Evolutionary conservation across 768 basidiomycete genomes (phyloP).

Genomic region (Thelephora aurantiotincta): DNA sequence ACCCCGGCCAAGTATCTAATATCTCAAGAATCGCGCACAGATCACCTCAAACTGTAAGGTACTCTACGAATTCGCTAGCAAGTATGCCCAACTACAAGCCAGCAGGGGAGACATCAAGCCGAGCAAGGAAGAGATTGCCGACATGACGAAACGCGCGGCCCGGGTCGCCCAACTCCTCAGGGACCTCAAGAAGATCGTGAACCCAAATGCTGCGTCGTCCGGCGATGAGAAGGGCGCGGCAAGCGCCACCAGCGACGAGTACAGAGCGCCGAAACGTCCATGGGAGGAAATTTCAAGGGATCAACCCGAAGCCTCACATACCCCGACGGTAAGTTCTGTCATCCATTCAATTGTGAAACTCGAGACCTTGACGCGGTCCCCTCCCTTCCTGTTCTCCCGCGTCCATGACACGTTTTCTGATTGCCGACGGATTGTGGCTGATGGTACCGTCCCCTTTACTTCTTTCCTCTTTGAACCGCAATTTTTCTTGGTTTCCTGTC

Average conservation of each 20-base stretch:
- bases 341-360: background rate
- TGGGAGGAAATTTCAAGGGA: slow-evolving; percentile 63
- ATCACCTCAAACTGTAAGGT: slow-evolving; percentile 47
- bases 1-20: background rate
- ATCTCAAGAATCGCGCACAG: slow-evolving; percentile 17
- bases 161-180: slow-evolving; percentile 59
- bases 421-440: too few species aligned
- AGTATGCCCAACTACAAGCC: slow-evolving; percentile 33
- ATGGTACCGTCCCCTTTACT: too few species aligned
- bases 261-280: slow-evolving; percentile 59
- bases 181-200: slow-evolving; percentile 33
- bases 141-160: slow-evolving; percentile 56
- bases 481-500: too few species aligned
- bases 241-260: slow-evolving; percentile 22
- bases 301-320: slow-evolving; percentile 13
- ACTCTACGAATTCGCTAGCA: slow-evolving; percentile 50
- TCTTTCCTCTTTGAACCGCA: too few species aligned
- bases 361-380: background rate
- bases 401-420: too few species aligned
- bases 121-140: slow-evolving; percentile 37
- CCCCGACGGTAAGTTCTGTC: background rate
- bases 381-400: background rate
- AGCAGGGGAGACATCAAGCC: slow-evolving; percentile 38
- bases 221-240: slow-evolving; percentile 4
- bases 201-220: slow-evolving; percentile 12